Percentiles rank a stretch among this genome's conserved stretches.
phyloP scores from a whole-genome alignment of 2,329 filamentous ascomycete genomes.

The Venturia oleaginea region DNA sequence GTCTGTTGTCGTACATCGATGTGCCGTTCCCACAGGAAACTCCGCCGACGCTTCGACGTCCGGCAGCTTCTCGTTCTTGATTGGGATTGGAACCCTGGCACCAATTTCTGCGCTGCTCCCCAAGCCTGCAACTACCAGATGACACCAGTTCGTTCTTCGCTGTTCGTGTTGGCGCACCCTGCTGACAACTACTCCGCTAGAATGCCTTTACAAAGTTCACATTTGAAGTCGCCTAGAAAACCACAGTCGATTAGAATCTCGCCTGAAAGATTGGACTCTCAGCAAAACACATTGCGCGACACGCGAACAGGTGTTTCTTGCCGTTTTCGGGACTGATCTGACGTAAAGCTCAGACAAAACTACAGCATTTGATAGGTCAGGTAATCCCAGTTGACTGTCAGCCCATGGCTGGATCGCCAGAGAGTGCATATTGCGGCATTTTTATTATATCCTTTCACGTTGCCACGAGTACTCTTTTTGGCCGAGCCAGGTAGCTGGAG shows the following conservation, averaged over 20 bases:
- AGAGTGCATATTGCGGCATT: slow-evolving; percentile 6
- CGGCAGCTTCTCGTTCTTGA: not conserved
- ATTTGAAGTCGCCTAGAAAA: not conserved
- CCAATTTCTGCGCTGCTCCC: not conserved
- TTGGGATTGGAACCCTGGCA: not conserved
- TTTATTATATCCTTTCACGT: slow-evolving; percentile 10
- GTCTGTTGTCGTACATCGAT: too few relatives aligned
- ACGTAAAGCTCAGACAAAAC: not conserved
- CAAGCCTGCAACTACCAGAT: not conserved
- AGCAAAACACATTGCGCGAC: not conserved
- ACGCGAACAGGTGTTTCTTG: not conserved
- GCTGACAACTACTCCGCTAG: not conserved
- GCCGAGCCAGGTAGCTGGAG: not conserved
- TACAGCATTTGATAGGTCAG: not conserved
- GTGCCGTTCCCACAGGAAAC: too few relatives aligned
- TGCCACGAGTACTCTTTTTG: not conserved
- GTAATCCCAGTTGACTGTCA: not conserved
- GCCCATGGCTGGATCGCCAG: not conserved
- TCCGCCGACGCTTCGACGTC: too few relatives aligned
- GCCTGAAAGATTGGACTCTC: not conserved
- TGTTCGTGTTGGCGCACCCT: not conserved
- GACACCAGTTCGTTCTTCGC: not conserved
- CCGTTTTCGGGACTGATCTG: not conserved
- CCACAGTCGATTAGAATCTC: not conserved
- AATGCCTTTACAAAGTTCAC: not conserved